Evolutionary conservation across 768 basidiomycete species (phyloP), one percentile per base, ranked within the genome.

Genomic region (Serendipita vermifera): DNA sequence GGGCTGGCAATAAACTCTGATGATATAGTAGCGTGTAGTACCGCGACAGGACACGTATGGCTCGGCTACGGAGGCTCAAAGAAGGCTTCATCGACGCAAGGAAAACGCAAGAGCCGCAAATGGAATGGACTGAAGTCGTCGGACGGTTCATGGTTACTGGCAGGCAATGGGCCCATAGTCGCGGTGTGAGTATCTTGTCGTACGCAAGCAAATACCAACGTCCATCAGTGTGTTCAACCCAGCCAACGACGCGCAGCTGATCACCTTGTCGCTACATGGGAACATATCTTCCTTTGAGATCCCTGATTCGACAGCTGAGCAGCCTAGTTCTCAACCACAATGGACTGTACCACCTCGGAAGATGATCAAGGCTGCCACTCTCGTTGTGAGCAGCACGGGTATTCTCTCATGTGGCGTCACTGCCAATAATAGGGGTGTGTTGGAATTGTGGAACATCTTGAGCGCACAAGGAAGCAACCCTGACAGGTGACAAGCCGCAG

Each of bases 81-180:
- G 24, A 7, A 31, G 5, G 9, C 24, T 11, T 4, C 17, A 51
- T 7, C 46, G 17, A 20, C 39, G 17, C 17, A 51, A 24, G 46
- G 15, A 26, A 51, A 51, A 31, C 46, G 46, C 22, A 51, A 3
- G 29, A 51, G 46, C 2, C 46, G 46, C 46, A 51, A 51, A n/a
- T 51, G 46, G 46, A 29, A 51, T 20, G 46, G 46, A 11, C 29
- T 51, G 22, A 51, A 51, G 29, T 9, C 22, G 4, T 5, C 5
- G 5, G 20, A 11, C 5, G 46, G 46, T 2, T 31, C 32, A 5
- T 51, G 46, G 46, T 11, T 51, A 27, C 11, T n/a, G 24, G 46
- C 46, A n/a, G 46, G 46, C 20, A 51, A 51, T 51, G 46, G 46
- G 1, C 46, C 46, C 17, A 51, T 51, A 15, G 46, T 51, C 32